Evolutionary conservation across 2,329 filamentous ascomycete genomes (phyloP).

Genomic region (Diaporthe ilicicola): DNA sequence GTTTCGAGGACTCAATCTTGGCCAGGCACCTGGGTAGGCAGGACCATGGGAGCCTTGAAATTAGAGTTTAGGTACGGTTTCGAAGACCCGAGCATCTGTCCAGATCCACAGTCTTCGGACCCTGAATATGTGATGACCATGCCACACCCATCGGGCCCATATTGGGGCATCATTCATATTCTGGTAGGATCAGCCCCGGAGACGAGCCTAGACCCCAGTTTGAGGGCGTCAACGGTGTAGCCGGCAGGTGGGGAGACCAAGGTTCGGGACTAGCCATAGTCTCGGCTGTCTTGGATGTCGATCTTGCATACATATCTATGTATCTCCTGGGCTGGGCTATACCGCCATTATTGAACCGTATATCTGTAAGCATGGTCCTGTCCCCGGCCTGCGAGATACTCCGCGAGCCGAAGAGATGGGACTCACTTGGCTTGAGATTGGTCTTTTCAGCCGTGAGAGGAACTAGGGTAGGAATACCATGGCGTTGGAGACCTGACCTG

Average conservation of each 20-base stretch:
- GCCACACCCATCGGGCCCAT: background rate
- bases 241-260: background rate
- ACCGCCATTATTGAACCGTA: background rate
- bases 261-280: no score
- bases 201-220: background rate
- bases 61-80: slow-evolving; percentile 4
- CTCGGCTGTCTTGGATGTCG: background rate
- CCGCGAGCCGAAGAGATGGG: background rate
- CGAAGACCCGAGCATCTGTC: background rate
- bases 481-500: no score
- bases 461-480: background rate
- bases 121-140: background rate
- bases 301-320: no score
- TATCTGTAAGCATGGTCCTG: background rate
- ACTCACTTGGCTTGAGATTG: background rate
- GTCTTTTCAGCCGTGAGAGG: background rate
- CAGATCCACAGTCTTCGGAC: background rate
- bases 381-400: background rate
- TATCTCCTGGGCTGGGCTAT: no score
- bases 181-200: background rate
- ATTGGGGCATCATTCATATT: background rate
- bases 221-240: background rate
- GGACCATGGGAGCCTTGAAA: background rate
- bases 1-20: background rate
- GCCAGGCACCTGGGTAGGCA: slow-evolving; percentile 2